Evolutionary conservation across 2,329 filamentous ascomycete genomes (phyloP).

Genomic region (Blastomyces gilchristii): DNA sequence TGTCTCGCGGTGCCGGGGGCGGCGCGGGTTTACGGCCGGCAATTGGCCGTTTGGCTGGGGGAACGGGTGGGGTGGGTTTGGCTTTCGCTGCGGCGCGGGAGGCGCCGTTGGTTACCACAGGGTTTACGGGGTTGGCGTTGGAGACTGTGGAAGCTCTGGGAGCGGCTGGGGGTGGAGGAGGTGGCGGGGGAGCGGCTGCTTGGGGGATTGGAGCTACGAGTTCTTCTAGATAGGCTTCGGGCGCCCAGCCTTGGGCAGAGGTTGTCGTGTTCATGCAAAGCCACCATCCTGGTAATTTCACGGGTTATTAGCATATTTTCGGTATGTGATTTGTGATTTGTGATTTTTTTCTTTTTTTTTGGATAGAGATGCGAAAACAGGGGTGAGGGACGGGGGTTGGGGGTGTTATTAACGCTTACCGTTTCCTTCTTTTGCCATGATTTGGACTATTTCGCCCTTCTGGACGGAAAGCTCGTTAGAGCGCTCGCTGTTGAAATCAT

Average conservation of each 20-base stretch:
- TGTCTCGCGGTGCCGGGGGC: conserved; percentile 59
- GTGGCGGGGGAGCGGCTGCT: conserved; percentile 50
- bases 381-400: neutral
- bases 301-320: conserved; percentile 17
- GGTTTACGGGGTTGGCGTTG: conserved; percentile 24
- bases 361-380: neutral
- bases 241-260: conserved; percentile 80
- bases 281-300: conserved; percentile 68
- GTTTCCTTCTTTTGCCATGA: conserved; percentile 91
- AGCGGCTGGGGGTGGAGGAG: conserved; percentile 38
- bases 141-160: conserved; percentile 32
- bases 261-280: conserved; percentile 63
- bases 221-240: conserved; percentile 88
- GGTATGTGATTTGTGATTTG: neutral
- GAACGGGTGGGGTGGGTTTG: conserved; percentile 65
- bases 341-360: neutral
- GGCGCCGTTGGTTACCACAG: conserved; percentile 29
- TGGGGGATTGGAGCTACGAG: conserved; percentile 45
- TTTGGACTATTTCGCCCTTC: conserved; percentile 71
- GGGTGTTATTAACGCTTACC: conserved; percentile 49
- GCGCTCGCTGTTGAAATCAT: conserved; percentile 78
- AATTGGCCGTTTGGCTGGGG: conserved; percentile 69
- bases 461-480: conserved; percentile 74
- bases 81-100: conserved; percentile 38
- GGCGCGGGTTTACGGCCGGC: conserved; percentile 60